A percentile compares a stretch with the other conserved stretches of the same genome.
Conservation (phyloP, 2,329 filamentous ascomycete genomes). For the Aspergillus fructus region DNA sequence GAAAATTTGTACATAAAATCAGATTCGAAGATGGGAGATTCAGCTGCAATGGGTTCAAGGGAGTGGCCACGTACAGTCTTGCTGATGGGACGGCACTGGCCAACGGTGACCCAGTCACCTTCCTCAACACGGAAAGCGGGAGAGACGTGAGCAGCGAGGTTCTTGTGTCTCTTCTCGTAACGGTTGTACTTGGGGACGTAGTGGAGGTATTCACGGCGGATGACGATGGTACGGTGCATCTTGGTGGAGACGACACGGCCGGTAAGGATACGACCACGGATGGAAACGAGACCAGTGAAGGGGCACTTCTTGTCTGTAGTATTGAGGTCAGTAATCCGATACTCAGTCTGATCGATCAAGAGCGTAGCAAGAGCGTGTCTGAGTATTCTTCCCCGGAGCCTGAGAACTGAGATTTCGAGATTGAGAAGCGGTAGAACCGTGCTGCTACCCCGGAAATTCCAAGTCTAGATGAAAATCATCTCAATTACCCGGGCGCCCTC, state of each 20-base stretch:
- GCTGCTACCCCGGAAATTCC: background rate
- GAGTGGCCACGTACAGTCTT: constrained; percentile 85
- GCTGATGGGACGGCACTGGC: constrained; percentile 98
- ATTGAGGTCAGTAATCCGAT: constrained; percentile 26
- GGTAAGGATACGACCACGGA: constrained; percentile 99
- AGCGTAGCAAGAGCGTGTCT: background rate
- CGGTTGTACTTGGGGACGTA: constrained; percentile 99
- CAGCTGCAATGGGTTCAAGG: background rate
- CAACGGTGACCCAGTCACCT: constrained; percentile 98
- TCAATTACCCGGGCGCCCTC: background rate
- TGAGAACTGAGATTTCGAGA: constrained; percentile 14
- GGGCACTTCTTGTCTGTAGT: constrained; percentile 99
- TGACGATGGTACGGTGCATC: constrained; percentile 99
- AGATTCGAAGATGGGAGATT: background rate
- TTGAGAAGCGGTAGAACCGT: background rate
- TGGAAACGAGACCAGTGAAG: constrained; percentile 98
- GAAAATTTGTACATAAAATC: background rate
- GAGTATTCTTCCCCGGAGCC: constrained; percentile 7
- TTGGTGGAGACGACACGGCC: constrained; percentile 99
- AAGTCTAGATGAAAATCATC: background rate
- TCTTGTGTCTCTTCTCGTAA: constrained; percentile 99
- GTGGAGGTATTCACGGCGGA: constrained; percentile 99
- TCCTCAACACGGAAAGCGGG: constrained; percentile 99
- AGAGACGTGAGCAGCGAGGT: constrained; percentile 97
- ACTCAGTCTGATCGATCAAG: constrained; percentile 3